These are phyloP conservation scores for Malus sieversii DNA, from an alignment of 306 rosid genomes.

Conservation along the genomic window DNA sequence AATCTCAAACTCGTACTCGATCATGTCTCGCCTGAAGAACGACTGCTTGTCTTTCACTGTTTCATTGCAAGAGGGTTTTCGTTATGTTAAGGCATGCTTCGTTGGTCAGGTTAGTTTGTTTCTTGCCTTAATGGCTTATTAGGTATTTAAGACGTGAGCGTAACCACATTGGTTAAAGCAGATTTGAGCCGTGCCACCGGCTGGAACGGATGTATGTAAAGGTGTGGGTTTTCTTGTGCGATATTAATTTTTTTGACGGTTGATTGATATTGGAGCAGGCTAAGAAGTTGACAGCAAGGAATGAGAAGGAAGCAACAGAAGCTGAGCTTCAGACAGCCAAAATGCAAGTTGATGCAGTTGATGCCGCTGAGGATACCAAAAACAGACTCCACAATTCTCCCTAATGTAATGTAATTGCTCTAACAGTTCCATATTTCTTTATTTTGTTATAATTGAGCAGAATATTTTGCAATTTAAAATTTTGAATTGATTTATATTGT, in stretches of 20 bases:
- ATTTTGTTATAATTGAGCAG: too few relatives aligned
- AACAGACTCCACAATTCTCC: conserved; percentile 19
- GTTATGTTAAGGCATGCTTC: conserved; percentile 29
- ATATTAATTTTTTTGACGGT: too few relatives aligned
- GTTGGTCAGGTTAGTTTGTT: conserved; percentile 22
- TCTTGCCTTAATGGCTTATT: too few relatives aligned
- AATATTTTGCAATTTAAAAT: background rate
- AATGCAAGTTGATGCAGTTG: conserved; percentile 44
- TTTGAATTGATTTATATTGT: background rate
- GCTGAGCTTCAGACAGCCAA: conserved; percentile 28
- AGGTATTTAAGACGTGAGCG: too few relatives aligned
- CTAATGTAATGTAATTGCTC: background rate
- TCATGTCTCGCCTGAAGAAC: conserved; percentile 9
- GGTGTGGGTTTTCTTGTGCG: too few relatives aligned
- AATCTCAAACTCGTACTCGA: background rate
- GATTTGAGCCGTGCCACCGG: too few relatives aligned
- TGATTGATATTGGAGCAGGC: conserved; percentile 9
- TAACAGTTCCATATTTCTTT: background rate
- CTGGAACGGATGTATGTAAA: too few relatives aligned
- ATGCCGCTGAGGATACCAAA: conserved; percentile 33
- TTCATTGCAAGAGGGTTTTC: conserved; percentile 23
- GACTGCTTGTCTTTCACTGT: conserved; percentile 8
- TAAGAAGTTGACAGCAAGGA: conserved; percentile 29
- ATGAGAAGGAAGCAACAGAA: conserved; percentile 34
- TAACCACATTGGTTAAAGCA: too few relatives aligned